phyloP scores from a whole-genome alignment of 192 early-diverging fungal species.

The Gorgonomyces haynaldii region DNA sequence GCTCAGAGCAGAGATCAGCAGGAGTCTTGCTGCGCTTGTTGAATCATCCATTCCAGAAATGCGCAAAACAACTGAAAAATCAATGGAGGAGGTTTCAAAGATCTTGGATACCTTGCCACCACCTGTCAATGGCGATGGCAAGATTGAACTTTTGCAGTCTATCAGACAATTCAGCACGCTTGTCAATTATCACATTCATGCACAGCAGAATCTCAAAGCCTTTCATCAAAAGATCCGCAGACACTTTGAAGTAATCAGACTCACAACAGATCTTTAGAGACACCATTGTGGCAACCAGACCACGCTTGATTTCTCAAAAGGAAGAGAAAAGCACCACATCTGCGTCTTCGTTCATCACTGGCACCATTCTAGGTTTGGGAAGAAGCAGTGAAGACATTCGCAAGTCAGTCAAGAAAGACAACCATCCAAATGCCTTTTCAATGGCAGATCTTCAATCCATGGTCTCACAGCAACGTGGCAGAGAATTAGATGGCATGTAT shows the following conservation, averaged over 20 bases:
- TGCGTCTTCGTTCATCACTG: not conserved
- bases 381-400: not conserved
- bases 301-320: constrained; percentile 10
- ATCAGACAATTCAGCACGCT: constrained; percentile 31
- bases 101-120: constrained; percentile 25
- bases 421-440: constrained; percentile 11
- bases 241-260: constrained; percentile 32
- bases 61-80: constrained; percentile 23
- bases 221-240: constrained; percentile 27
- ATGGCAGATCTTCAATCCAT: constrained; percentile 22
- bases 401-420: not conserved
- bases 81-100: constrained; percentile 14
- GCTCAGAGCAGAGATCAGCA: constrained; percentile 22
- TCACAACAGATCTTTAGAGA: too few relatives aligned
- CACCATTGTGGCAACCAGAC: constrained; percentile 15
- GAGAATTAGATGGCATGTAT: constrained; percentile 30
- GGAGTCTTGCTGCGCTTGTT: constrained; percentile 22
- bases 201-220: constrained; percentile 33
- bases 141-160: constrained; percentile 35
- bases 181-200: constrained; percentile 29
- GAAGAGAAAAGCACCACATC: constrained; percentile 3
- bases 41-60: constrained; percentile 31
- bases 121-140: constrained; percentile 21
- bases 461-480: constrained; percentile 27
- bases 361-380: constrained; percentile 8